Evolutionary conservation across 495 filamentous ascomycete species (phyloP).

Genomic region (Aspergillus funiculosus): DNA sequence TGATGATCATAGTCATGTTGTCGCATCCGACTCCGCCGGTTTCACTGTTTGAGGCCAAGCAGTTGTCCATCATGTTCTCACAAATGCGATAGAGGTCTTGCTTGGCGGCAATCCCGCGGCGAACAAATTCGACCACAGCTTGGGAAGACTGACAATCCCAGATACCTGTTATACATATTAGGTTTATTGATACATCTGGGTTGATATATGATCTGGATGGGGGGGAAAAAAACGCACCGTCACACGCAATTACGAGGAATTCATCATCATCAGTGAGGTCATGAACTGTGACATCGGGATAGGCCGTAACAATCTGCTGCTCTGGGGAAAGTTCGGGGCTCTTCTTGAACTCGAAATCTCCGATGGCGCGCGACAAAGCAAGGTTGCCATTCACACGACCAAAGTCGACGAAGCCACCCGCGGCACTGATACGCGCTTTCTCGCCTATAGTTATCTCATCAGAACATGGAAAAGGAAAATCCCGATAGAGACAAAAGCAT

Average conservation of each 20-base stretch:
- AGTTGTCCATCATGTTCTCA: slow-evolving; percentile 99
- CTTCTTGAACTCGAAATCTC: slow-evolving; percentile 99
- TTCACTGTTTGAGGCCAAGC: slow-evolving; percentile 91
- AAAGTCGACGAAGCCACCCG: slow-evolving; percentile 97
- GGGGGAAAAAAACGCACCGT: slow-evolving; percentile 60
- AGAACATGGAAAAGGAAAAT: slow-evolving; percentile 8
- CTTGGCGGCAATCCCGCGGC: slow-evolving; percentile 90
- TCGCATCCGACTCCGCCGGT: slow-evolving; percentile 97
- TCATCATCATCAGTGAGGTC: slow-evolving; percentile 91
- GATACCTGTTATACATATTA: slow-evolving; percentile 58
- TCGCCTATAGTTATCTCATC: slow-evolving; percentile 56
- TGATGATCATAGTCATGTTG: slow-evolving; percentile 97
- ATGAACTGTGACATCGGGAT: slow-evolving; percentile 85
- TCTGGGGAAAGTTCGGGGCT: slow-evolving; percentile 92
- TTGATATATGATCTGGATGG: no score
- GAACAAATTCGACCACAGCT: slow-evolving; percentile 92
- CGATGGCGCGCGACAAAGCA: slow-evolving; percentile 94
- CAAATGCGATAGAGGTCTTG: slow-evolving; percentile 89
- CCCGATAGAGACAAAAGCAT: slow-evolving; percentile 1
- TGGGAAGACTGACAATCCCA: slow-evolving; percentile 99
- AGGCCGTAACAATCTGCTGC: slow-evolving; percentile 96
- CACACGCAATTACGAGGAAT: slow-evolving; percentile 94
- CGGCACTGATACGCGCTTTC: slow-evolving; percentile 90
- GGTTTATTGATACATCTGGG: background rate
- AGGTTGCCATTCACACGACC: slow-evolving; percentile 97